Evolutionary conservation across 495 filamentous ascomycete genomes (phyloP).

Genomic region (Trichoderma virens): DNA sequence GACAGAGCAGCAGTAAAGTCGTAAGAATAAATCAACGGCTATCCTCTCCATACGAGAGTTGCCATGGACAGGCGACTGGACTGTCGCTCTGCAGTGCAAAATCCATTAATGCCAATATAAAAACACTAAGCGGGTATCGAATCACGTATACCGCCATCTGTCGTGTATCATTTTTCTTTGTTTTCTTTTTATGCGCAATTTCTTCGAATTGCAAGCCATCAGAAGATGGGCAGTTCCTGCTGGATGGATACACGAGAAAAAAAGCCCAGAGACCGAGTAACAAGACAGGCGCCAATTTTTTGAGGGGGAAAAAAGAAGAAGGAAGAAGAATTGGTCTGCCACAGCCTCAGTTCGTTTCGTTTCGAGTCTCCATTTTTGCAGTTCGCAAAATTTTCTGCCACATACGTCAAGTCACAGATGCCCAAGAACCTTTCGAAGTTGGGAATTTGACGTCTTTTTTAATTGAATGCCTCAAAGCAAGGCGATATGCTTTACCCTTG

Average conservation of each 20-base stretch:
- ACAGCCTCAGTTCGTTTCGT: slow-evolving; percentile 2
- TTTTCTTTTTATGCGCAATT: background rate
- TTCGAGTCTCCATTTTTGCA: slow-evolving; percentile 5
- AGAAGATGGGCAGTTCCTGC: background rate
- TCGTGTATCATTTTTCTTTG: slow-evolving; percentile 4
- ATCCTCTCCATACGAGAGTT: background rate
- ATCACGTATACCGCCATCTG: background rate
- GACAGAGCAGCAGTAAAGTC: background rate
- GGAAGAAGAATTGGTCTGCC: slow-evolving; percentile 11
- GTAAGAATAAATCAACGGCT: background rate
- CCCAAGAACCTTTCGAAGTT: slow-evolving; percentile 11
- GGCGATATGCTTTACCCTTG: slow-evolving; percentile 40
- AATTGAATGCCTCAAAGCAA: slow-evolving; percentile 37
- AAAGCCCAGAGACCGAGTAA: slow-evolving; percentile 3
- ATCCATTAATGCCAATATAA: slow-evolving; percentile 3
- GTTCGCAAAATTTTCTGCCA: slow-evolving; percentile 5
- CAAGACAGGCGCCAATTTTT: slow-evolving; percentile 16
- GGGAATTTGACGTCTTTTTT: slow-evolving; percentile 34
- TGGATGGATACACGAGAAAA: background rate
- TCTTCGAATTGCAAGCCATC: background rate
- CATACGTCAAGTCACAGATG: slow-evolving; percentile 7
- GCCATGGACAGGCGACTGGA: background rate
- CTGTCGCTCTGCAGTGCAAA: background rate
- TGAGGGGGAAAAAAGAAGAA: slow-evolving; percentile 13
- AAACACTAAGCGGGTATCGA: background rate